Conservation (phyloP, 2,329 filamentous ascomycete genomes). For the Sporothrix humicola region DNA sequence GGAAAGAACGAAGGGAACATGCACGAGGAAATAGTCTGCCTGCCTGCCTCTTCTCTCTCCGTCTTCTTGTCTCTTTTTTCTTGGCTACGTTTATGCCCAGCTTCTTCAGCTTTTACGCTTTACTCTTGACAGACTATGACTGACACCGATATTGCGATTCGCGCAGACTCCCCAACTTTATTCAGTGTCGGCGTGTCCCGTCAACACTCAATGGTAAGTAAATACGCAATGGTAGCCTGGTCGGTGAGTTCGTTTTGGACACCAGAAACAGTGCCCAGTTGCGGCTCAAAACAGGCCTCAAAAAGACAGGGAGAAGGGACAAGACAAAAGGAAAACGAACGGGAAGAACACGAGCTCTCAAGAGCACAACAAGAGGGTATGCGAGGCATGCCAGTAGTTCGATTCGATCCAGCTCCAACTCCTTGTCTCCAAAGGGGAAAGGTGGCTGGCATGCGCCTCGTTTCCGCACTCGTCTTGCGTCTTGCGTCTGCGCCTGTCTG, state of each 20-base stretch:
- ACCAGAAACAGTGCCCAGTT: background rate
- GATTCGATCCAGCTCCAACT: background rate
- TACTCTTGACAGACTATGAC: no score
- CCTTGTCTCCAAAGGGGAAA: background rate
- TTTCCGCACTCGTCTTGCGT: slow-evolving; percentile 4
- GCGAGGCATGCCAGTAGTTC: background rate
- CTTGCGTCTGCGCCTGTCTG: slow-evolving; percentile 14
- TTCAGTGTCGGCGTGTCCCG: background rate
- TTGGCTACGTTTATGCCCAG: background rate
- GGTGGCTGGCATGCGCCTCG: slow-evolving; percentile 27
- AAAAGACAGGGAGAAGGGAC: background rate
- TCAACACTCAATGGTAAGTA: background rate
- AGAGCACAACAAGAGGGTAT: background rate
- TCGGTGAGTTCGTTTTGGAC: slow-evolving; percentile 19
- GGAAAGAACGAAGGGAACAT: background rate
- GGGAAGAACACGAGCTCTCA: background rate
- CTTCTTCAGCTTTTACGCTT: background rate
- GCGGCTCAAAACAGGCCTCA: background rate
- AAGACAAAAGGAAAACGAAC: background rate
- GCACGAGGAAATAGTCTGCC: background rate
- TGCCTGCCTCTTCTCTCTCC: slow-evolving; percentile 7
- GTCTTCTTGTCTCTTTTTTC: background rate
- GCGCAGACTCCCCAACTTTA: background rate
- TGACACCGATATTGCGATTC: slow-evolving; percentile 6
- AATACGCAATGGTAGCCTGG: slow-evolving; percentile 8